Base-by-base conservation (phyloP, 2,329 filamentous ascomycete species). In the Diaporthe nobilis region DNA sequence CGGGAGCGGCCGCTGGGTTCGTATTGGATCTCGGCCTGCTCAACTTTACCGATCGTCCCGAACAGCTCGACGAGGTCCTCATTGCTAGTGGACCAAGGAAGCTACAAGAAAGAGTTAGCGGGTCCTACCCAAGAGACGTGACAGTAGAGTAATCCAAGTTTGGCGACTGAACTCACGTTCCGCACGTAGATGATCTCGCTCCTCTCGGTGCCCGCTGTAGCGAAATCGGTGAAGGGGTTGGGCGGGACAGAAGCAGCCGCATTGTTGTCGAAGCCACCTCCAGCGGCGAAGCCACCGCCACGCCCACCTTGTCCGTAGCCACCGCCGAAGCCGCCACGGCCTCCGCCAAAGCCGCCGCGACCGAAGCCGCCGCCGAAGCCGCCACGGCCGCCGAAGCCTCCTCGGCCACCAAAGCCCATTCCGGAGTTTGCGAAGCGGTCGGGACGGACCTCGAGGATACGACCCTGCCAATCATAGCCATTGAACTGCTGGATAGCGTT, bases 11-110 rank as follows among this genome's bases (percentile, higher is more conserved):
- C 97, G 81, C 97, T 98, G 5, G 95, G 94, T 85, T 99, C 97
- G 82, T 99, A 98, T 85, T 99, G 97, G 75, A 99, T 98, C 86
- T 99, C 97, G n/a, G 97, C 97, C 81, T 97, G 95, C 81, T 98
- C 95, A 76, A 99, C 97, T 85, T 98, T 98, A 78, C 97, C 97
- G 82, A 99, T 99, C 15, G 97, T 99, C 25, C 94, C 96, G 88
- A 99, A 99, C 28, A 99, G 90, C 84, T 99, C 97, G 75, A 98
- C 92, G 37, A 99, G 88, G 84, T 99, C 97, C 78, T 99, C 97
- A 82, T 99, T 98, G 88, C 96, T 98, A 22, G 97, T 99, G 39
- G 97, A 98, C 97, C 97, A 99, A 17, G 97, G 97, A 78, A 99
- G 91, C 96, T 98, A 49, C 22, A 81, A 77, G 81, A 79, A 58